A percentile compares a stretch with the other conserved stretches of the same genome.
phyloP scores from a whole-genome alignment of 331 rosid species.

The Saraca asoca region DNA sequence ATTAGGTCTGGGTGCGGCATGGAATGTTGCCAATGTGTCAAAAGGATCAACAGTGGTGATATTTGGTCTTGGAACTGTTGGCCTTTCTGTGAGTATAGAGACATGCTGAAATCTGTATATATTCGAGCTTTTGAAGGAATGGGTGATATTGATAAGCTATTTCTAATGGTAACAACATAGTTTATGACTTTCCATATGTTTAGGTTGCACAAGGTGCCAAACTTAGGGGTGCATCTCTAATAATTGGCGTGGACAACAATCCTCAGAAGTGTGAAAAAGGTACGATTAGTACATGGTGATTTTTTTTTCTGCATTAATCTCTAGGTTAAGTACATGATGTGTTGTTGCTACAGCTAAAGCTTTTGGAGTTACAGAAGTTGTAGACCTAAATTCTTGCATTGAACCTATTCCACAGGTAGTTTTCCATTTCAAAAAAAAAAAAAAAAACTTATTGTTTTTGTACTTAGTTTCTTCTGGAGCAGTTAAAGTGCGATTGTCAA shows the following conservation, averaged over 20 bases:
- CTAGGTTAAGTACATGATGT: slow-evolving; percentile 24
- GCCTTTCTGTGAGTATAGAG: slow-evolving; percentile 78
- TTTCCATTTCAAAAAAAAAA: slow-evolving; percentile 18
- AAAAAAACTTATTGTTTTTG: slow-evolving; percentile 16
- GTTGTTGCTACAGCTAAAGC: slow-evolving; percentile 61
- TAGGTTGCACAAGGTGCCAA: slow-evolving; percentile 95
- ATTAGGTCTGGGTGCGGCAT: slow-evolving; percentile 91
- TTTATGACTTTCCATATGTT: slow-evolving; percentile 17
- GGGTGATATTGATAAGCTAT: slow-evolving; percentile 21
- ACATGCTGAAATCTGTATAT: slow-evolving; percentile 15
- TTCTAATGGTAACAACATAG: slow-evolving; percentile 15
- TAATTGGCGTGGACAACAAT: slow-evolving; percentile 93
- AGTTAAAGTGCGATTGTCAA: not conserved
- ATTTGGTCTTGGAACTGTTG: slow-evolving; percentile 97
- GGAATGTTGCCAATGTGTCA: slow-evolving; percentile 91
- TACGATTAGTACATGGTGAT: slow-evolving; percentile 26
- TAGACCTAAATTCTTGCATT: slow-evolving; percentile 57
- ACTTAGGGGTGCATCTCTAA: slow-evolving; percentile 78
- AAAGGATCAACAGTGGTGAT: slow-evolving; percentile 89
- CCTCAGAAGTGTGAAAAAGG: slow-evolving; percentile 76
- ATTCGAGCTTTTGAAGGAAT: slow-evolving; percentile 18
- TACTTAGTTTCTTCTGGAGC: not conserved
- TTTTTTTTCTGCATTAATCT: slow-evolving; percentile 8
- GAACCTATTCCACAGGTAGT: slow-evolving; percentile 79
- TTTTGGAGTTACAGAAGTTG: slow-evolving; percentile 79